Evolutionary conservation across 106 monocot species (phyloP), one percentile per base, ranked within the genome.

Genomic region (Triglochin maritima): DNA sequence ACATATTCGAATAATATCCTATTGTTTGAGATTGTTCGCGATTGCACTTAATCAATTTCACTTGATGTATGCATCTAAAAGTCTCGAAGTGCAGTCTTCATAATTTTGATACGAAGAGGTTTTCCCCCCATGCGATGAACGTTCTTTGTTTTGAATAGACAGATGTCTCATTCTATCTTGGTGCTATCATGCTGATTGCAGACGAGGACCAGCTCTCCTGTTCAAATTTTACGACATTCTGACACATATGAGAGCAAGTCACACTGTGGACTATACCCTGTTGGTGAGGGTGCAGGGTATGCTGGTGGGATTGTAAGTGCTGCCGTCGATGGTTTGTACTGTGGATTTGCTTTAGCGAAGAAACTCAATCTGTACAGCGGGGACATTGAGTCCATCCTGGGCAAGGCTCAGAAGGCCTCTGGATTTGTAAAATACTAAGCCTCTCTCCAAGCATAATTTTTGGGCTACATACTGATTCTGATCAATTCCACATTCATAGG

Each of bases 261-360:
- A 41, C 48, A 86, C 47, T 69, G 55, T 55, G 84, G 98, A 17
- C 59, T 98, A 43, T 92, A 88, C 72, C 98, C 98, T 6, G 76
- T 83, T 9, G 98, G 98, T 44, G 98, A 98, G 86, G 98, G 98
- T 15, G 98, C 92, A 3, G 98, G 98, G 2, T 86, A 92, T 72
- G 92, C 98, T 4, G 92, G 98, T 9, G 98, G 98, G 4, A 98
- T 98, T 7, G 62, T 92, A 9, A 98, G 98, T 67, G 88, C 98
- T 49, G 86, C 98, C 7, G 98, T 98, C 7, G 98, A 98, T 75
- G 98, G 98, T 7, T 69, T 98, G 77, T 89, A 84, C 69, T 92
- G 91, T 60, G 98, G 98, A 44, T 86, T 98, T 77, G 85, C 98
- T 4, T 9, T 98, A 8, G 98, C 98, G 17, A 88, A 86, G 61